A percentile compares a stretch with the other conserved stretches of the same genome.
Conservation (phyloP, 257 asterid genomes). For the Henckelia pumila region DNA sequence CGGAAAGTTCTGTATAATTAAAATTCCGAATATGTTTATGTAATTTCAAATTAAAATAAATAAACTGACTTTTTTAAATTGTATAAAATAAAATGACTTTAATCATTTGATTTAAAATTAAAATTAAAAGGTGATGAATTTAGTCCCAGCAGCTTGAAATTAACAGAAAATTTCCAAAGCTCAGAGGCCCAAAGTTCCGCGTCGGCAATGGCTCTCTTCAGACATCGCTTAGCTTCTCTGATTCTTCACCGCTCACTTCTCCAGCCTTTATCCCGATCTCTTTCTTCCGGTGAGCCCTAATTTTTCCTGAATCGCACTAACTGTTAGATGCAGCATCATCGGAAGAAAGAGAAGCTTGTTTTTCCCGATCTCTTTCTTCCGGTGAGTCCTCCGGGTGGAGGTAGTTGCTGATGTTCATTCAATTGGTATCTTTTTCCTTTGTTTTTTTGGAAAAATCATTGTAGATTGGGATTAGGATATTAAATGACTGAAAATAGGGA, state of each 20-base stretch:
- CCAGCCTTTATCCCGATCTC: constrained; percentile 28
- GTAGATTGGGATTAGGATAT: neutral
- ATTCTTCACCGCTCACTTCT: constrained; percentile 35
- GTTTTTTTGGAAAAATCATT: neutral
- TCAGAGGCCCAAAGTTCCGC: no score
- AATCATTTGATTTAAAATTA: no score
- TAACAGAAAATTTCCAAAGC: neutral
- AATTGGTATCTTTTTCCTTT: neutral
- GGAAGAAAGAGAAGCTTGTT: no score
- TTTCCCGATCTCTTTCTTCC: constrained; percentile 28
- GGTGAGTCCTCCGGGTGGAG: no score
- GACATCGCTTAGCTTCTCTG: constrained; percentile 34
- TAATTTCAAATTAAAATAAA: no score
- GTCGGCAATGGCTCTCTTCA: constrained; percentile 37
- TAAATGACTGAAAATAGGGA: neutral
- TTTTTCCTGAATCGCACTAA: neutral
- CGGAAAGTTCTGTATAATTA: no score
- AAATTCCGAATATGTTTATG: no score
- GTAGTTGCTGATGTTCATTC: no score
- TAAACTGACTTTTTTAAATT: no score
- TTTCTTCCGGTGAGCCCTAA: constrained; percentile 31
- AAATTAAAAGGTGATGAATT: no score
- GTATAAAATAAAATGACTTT: no score
- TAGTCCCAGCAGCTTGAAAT: no score
- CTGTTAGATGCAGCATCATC: neutral